A percentile compares a stretch with the other conserved stretches of the same genome.
phyloP scores from a whole-genome alignment of 352 stramenopile genomes.

The Globisporangium takayamanum region DNA sequence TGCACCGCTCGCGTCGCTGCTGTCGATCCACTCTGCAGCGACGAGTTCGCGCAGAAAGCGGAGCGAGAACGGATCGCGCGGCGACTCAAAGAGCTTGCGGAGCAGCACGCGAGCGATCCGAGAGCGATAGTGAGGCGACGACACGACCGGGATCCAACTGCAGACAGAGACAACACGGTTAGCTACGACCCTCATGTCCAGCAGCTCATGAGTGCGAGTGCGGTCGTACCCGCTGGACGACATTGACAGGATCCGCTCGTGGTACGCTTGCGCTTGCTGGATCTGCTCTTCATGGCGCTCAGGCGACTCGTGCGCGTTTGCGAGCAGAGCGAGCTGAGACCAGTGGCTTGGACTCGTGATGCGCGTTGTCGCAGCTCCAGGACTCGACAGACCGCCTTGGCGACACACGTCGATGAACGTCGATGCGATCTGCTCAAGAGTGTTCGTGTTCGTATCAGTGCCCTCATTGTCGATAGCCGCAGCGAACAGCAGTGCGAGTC shows the following conservation, averaged over 20 bases:
- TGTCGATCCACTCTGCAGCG: slow-evolving; percentile 23
- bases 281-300: not conserved
- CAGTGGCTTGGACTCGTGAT: slow-evolving; percentile 4
- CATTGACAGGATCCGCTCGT: slow-evolving; percentile 23
- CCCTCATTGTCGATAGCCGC: slow-evolving; percentile 1
- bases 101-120: slow-evolving; percentile 25
- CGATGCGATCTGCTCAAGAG: slow-evolving; percentile 15
- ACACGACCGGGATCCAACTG: slow-evolving; percentile 29
- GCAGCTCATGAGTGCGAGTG: not conserved
- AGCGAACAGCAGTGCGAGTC: slow-evolving; percentile 19
- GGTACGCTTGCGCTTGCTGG: slow-evolving; percentile 8
- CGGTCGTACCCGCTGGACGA: slow-evolving; percentile 26
- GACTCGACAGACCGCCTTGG: not conserved
- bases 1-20: not conserved
- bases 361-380: not conserved
- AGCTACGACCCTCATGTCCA: no score
- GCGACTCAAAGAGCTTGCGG: slow-evolving; percentile 35
- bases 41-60: slow-evolving; percentile 39
- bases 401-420: slow-evolving; percentile 29
- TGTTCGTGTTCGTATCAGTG: not conserved
- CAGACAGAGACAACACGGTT: not conserved
- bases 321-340: not conserved
- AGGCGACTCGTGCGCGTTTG: not conserved
- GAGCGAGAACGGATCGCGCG: slow-evolving; percentile 33
- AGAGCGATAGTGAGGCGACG: slow-evolving; percentile 6